Base-by-base conservation (phyloP, 176 grass and related monocot genomes). In the Dendrocalamus sinicus region DNA sequence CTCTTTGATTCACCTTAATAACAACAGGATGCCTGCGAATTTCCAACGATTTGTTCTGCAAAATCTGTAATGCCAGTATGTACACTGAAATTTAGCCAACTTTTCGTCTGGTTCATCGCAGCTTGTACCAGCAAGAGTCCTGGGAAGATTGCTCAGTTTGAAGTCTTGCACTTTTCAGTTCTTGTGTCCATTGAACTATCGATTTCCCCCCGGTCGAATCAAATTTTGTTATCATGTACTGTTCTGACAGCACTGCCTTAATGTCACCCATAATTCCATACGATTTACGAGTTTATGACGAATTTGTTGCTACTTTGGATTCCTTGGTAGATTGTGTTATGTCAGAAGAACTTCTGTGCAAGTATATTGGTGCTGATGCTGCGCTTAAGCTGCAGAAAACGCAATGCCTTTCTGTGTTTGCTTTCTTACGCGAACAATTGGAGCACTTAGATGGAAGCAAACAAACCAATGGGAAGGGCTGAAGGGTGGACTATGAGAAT, bases 1-100 rank as follows among this genome's bases (percentile, higher is more conserved):
- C 7, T 9, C 7, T 65, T 75, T 71, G 39, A 23, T 74, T 53
- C 43, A 24, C 75, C 78, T 74, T 46, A 85, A 93, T 82, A 91
- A 91, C 68, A 69, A 15, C 80, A 61, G 75, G 75, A 79, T 83
- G 30, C 2, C 53, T 53, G 52, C 39, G 1, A 32, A 28, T 50
- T 9, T 20, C 39, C n/a, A 15, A 6, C 20, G 73, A 26, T 47
- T 67, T 61, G 39, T 69, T 79, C 30, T 75, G 67, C 23, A 50
- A 69, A 86, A 15, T 39, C 73, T 90, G 50, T 30, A 54, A 78
- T 47, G 24, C 15, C 23, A 8, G 35, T 51, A 20, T 86, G 79
- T 90, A 64, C 46, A 45, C 65, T 78, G 57, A 35, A 87, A 58
- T 60, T 51, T 50, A 68, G 40, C 68, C n/a, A 40, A 0, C 37